Base-by-base conservation (phyloP, 2,329 filamentous ascomycete genomes). In the Pseudogymnoascus pannorum region DNA sequence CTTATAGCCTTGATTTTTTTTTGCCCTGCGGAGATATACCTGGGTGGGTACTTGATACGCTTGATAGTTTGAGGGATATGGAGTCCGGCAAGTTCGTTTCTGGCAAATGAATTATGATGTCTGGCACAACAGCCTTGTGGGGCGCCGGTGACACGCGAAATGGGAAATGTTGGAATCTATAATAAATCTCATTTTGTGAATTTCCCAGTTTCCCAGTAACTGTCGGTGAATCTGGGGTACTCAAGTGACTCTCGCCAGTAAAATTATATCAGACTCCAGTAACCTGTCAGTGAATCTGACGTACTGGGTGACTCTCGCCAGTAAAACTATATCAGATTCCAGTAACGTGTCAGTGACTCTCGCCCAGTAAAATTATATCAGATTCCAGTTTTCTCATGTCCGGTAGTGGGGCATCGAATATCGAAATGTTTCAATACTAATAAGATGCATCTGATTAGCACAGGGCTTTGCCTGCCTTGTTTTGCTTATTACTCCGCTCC, bases 21-120 rank as follows among this genome's bases (percentile, higher is more conserved):
- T 11, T n/a, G 3, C 57, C 31, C 20, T 54, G 48, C 48, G 48
- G 16, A 54, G 48, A 54, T 54, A 54, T 54, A 54, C 48, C 48
- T 54, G 26, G 48, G 48, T 54, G 48, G 11, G 48, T 26, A 33
- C 48, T 54, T 44, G 40, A 44, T 20, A 44, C 40, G 29, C 7
- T 48, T 54, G 48, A 54, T 31, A 7, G 14, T 8, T 31, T 54
- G 48, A 54, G 16, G 48, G 26, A 54, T 26, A 20, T 33, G 48
- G 48, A 54, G 48, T 54, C 48, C 2, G 48, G 26, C 48, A 54
- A 54, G 48, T 54, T 54, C 48, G 48, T 54, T 54, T 33, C 48
- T 54, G 48, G 48, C 48, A 54, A 54, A 54, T 54, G 48, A 54
- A 54, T 54, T 54, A 33, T 54, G 26, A 54, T 54, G 48, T 54